A percentile compares a stretch with the other conserved stretches of the same genome.
phyloP scores from a whole-genome alignment of 1,284 basidiomycete genomes.

The Marasmius oreades region DNA sequence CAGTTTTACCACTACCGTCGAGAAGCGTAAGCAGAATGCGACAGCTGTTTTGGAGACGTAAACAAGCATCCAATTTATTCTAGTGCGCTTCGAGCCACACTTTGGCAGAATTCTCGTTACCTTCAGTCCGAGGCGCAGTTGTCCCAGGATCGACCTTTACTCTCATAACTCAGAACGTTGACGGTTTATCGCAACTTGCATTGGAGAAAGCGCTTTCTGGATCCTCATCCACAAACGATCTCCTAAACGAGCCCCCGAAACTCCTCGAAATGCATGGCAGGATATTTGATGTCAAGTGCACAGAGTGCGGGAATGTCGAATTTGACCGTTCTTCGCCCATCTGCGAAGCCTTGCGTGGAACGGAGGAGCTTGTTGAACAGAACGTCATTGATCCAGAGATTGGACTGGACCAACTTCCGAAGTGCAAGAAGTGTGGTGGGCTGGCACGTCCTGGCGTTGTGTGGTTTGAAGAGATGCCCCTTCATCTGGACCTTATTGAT shows the following conservation, averaged over 20 bases:
- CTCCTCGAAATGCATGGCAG: slow-evolving; percentile 68
- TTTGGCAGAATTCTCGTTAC: slow-evolving; percentile 44
- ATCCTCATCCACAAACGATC: background rate
- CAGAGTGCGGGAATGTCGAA: slow-evolving; percentile 39
- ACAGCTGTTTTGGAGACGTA: background rate
- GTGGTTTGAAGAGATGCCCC: slow-evolving; percentile 60
- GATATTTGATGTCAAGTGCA: slow-evolving; percentile 55
- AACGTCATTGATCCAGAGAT: slow-evolving; percentile 40
- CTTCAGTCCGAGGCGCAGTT: slow-evolving; percentile 31
- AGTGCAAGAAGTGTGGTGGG: slow-evolving; percentile 45
- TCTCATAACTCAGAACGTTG: slow-evolving; percentile 67
- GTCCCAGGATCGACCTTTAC: slow-evolving; percentile 44
- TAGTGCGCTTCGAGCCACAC: slow-evolving; percentile 44
- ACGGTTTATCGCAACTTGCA: slow-evolving; percentile 38
- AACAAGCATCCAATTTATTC: background rate
- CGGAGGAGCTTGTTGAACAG: slow-evolving; percentile 42
- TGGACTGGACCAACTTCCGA: slow-evolving; percentile 42
- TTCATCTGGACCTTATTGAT: slow-evolving; percentile 42
- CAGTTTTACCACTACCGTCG: slow-evolving; percentile 69
- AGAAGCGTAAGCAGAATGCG: slow-evolving; percentile 37
- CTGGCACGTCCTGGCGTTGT: slow-evolving; percentile 61
- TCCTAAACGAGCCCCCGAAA: slow-evolving; percentile 12
- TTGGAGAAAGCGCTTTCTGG: slow-evolving; percentile 7
- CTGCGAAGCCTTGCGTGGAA: slow-evolving; percentile 46
- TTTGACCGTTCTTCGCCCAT: slow-evolving; percentile 45